Evolutionary conservation across 2,329 filamentous ascomycete species (phyloP).

Genomic region (Penicillium sp.): DNA sequence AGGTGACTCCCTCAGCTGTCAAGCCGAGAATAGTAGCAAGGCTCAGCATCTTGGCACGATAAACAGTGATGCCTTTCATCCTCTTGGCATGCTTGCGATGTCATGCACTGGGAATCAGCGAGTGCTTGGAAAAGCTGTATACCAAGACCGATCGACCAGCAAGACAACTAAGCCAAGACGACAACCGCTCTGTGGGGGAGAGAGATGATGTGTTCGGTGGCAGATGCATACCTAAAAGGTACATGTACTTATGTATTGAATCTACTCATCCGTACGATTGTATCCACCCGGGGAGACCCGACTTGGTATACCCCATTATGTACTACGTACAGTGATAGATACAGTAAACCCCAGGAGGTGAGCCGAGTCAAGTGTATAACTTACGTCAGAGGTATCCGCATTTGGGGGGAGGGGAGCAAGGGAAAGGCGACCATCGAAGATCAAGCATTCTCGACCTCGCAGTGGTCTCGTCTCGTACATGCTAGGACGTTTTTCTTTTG

Average conservation of each 20-base stretch:
- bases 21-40: conserved; percentile 3
- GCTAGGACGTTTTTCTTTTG: not conserved
- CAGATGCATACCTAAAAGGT: not conserved
- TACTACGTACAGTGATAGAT: not conserved
- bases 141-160: conserved; percentile 22
- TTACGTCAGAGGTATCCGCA: conserved; percentile 15
- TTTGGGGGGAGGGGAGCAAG: conserved; percentile 8
- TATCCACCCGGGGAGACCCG: not conserved
- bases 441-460: conserved; percentile 6
- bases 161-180: not conserved
- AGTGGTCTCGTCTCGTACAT: not conserved
- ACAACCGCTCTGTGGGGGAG: conserved; percentile 10
- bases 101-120: conserved; percentile 18
- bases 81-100: conserved; percentile 18
- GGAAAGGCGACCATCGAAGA: conserved; percentile 6
- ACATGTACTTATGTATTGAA: too few species aligned
- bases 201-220: conserved; percentile 8
- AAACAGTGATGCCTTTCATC: conserved; percentile 8
- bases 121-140: conserved; percentile 4
- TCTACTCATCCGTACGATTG: too few species aligned
- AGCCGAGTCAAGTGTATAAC: not conserved
- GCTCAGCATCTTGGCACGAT: conserved; percentile 3
- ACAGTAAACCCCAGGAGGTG: not conserved
- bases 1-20: not conserved
- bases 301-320: not conserved